Conservation (phyloP, 805 yeast species). For the Candida orba region DNA sequence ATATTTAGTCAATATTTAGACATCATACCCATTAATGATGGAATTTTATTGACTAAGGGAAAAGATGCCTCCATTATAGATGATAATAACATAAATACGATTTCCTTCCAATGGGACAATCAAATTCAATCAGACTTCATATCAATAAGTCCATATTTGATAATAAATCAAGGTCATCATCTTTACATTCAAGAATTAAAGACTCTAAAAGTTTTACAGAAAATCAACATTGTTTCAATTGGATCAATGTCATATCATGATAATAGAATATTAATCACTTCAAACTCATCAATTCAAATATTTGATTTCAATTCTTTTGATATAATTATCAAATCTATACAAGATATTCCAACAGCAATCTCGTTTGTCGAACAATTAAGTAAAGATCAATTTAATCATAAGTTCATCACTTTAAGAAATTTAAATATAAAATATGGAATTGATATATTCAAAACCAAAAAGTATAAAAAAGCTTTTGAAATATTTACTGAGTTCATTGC, state of each 20-base stretch:
- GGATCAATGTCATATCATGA: background rate
- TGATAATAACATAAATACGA: background rate
- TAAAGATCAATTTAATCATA: constrained; percentile 21
- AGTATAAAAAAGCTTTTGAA: constrained; percentile 31
- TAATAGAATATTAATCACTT: background rate
- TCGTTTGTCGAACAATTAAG: constrained; percentile 30
- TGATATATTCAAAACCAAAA: constrained; percentile 23
- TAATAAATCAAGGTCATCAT: constrained; percentile 12
- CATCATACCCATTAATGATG: background rate
- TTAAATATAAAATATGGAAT: constrained; percentile 36
- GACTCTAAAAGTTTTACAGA: constrained; percentile 31
- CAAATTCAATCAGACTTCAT: constrained; percentile 1
- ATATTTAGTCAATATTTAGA: constrained; percentile 1
- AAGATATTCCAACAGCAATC: constrained; percentile 24
- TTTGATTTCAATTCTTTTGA: background rate
- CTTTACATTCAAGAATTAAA: constrained; percentile 33
- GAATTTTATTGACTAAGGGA: constrained; percentile 6
- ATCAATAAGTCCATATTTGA: constrained; percentile 4
- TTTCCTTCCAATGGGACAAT: constrained; percentile 7
- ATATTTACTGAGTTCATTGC: constrained; percentile 50
- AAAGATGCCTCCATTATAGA: background rate
- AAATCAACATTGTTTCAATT: constrained; percentile 17
- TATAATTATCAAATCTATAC: constrained; percentile 2
- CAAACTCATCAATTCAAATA: background rate
- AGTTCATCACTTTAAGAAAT: constrained; percentile 33